A percentile compares a stretch with the other conserved stretches of the same genome.
These are phyloP conservation scores for Botrytis porri DNA, from an alignment of 2,329 filamentous ascomycete species.

Conservation along the genomic window DNA sequence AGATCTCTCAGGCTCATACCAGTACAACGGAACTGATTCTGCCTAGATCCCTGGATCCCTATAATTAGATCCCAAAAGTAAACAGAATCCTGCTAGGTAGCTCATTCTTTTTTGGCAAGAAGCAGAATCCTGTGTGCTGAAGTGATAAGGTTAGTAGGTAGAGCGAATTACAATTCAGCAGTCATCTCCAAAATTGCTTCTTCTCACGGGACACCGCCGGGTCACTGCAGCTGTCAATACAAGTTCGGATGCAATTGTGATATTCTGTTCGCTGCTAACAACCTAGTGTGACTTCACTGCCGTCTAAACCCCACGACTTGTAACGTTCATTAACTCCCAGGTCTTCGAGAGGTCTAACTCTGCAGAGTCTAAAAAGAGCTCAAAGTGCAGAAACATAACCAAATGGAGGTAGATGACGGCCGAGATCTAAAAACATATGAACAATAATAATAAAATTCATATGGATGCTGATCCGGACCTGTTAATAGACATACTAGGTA, in stretches of 20 bases:
- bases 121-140: not conserved
- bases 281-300: not conserved
- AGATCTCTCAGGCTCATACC: not conserved
- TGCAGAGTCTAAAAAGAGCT: too few species aligned
- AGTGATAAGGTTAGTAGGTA: not conserved
- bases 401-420: not conserved
- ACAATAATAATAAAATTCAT: not conserved
- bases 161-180: not conserved
- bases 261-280: not conserved
- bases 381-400: not conserved
- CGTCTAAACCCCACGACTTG: not conserved
- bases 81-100: not conserved
- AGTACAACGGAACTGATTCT: not conserved
- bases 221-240: slow-evolving; percentile 8
- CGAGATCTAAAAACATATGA: not conserved
- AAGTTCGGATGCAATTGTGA: not conserved
- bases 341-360: not conserved
- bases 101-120: not conserved
- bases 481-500: not conserved
- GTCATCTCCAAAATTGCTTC: not conserved
- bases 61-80: not conserved
- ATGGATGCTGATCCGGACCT: not conserved
- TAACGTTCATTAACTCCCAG: not conserved
- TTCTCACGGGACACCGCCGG: not conserved
- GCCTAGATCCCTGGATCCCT: not conserved